A percentile compares a stretch with the other conserved stretches of the same genome.
Conservation (phyloP, 257 asterid genomes). For the Parsonsia alboflavescens region DNA sequence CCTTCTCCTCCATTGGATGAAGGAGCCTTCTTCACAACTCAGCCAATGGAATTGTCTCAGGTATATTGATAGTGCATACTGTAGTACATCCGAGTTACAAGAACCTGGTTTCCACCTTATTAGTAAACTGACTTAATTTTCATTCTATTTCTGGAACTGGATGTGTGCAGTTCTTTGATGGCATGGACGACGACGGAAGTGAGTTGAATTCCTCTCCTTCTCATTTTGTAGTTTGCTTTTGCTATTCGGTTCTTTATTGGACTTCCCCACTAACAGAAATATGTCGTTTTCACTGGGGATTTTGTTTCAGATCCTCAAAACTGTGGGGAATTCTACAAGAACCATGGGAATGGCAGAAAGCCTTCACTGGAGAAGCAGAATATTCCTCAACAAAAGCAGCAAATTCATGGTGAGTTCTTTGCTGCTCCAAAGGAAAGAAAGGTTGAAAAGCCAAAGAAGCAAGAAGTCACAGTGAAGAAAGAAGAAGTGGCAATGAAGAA, state of each 20-base stretch:
- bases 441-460: conserved; percentile 39
- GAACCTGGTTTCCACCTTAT: conserved; percentile 6
- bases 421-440: conserved; percentile 36
- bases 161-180: conserved; percentile 71
- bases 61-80: conserved; percentile 24
- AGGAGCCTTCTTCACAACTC: conserved; percentile 66
- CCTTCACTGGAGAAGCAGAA: conserved; percentile 32
- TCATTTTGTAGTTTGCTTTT: conserved; percentile 30
- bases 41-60: conserved; percentile 70
- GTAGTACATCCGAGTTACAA: neutral
- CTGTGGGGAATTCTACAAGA: conserved; percentile 74
- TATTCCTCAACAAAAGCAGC: conserved; percentile 25
- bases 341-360: conserved; percentile 64
- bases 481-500: conserved; percentile 38
- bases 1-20: conserved; percentile 98
- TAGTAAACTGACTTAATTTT: conserved; percentile 26
- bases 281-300: conserved; percentile 36
- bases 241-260: conserved; percentile 46
- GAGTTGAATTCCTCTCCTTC: conserved; percentile 49
- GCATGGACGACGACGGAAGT: conserved; percentile 98
- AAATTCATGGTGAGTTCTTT: conserved; percentile 18
- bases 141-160: conserved; percentile 25
- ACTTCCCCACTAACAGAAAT: conserved; percentile 46
- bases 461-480: conserved; percentile 38
- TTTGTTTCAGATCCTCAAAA: conserved; percentile 70